Base-by-base conservation (phyloP, 371 early-diverging fungal species). In the Mucor plumbeus region DNA sequence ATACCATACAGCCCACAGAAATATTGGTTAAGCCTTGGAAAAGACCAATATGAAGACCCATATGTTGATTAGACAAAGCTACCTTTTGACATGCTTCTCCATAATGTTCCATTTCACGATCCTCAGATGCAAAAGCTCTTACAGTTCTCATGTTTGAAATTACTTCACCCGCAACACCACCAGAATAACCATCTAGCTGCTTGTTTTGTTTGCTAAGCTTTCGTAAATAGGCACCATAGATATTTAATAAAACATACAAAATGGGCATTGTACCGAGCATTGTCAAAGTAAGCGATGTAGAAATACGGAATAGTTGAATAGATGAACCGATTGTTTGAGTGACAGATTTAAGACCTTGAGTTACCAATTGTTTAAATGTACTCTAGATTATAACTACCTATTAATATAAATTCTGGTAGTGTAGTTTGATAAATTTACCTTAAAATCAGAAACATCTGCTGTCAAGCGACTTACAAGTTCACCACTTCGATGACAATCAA, bases 31-130 rank as follows among this genome's bases (percentile, higher is more conserved):
- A 59, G 0, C 87, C 90, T 82, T 91, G 93, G 74, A 94, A 94
- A 5, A 89, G 62, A 8, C 93, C 94, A 73, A 93, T 90, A 68
- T 94, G 93, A 53, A 91, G 73, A 4, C 93, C 94, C 54, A 93
- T 81, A 3, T 77, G 59, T 33, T 68, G 74, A 61, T 85, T 88
- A 8, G 81, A 36, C 0, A 63, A 61, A 5, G 88, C 75, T 6
- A 87, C 83, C 13, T 72, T 67, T 4, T 50, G 61, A 31, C 87
- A 84, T 6, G 87, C 85, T 7, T 75, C 67, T 17, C 73, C 66
- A 63, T 90, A 92, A 62, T 83, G 78, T n/a, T 75, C 79, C 65
- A 85, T 72, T 66, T 93, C 94, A 15, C 81, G 78, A 47, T 76
- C 76, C 72, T 93, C 94, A 0, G 90, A 87, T 11, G 90, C 87